phyloP scores from a whole-genome alignment of 2,329 filamentous ascomycete genomes.

The Tolypocladium ophioglossoides region DNA sequence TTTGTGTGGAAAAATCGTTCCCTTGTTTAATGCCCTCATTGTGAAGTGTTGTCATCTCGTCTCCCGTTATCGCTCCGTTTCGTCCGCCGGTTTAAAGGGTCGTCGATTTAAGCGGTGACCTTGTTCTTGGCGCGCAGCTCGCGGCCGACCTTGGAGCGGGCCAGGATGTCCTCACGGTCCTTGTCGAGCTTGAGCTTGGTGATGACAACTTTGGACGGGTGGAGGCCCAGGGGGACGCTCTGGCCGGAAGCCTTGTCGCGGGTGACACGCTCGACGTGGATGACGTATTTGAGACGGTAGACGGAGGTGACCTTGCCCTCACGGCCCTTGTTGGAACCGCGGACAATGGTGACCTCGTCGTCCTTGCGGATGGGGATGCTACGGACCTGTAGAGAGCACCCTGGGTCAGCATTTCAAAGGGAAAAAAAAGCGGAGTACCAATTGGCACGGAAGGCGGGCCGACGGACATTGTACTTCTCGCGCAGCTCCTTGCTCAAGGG shows the following conservation, averaged over 20 bases:
- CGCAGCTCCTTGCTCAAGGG: slow-evolving; percentile 93
- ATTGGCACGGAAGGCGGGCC: neutral
- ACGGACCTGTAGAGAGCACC: slow-evolving; percentile 55
- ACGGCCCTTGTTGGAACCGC: slow-evolving; percentile 91
- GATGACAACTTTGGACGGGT: slow-evolving; percentile 95
- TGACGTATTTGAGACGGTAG: slow-evolving; percentile 96
- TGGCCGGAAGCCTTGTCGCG: slow-evolving; percentile 98
- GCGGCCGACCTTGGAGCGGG: slow-evolving; percentile 72
- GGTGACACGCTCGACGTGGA: slow-evolving; percentile 93
- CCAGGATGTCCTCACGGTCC: slow-evolving; percentile 81
- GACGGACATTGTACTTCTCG: slow-evolving; percentile 94
- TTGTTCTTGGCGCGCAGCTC: slow-evolving; percentile 66
- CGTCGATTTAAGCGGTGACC: slow-evolving; percentile 40
- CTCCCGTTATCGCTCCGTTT: slow-evolving; percentile 5
- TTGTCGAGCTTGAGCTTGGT: slow-evolving; percentile 98
- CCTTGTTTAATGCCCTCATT: slow-evolving; percentile 9
- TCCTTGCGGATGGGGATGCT: slow-evolving; percentile 96
- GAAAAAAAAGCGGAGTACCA: neutral
- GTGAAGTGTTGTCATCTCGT: slow-evolving; percentile 8
- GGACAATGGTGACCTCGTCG: slow-evolving; percentile 87
- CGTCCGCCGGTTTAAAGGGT: neutral
- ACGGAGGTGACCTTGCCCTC: slow-evolving; percentile 97
- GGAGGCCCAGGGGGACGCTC: slow-evolving; percentile 86
- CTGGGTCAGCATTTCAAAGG: neutral
- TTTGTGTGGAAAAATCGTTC: slow-evolving; percentile 10